Conservation (phyloP, 371 early-diverging fungal species). For the Circinella umbellata region DNA sequence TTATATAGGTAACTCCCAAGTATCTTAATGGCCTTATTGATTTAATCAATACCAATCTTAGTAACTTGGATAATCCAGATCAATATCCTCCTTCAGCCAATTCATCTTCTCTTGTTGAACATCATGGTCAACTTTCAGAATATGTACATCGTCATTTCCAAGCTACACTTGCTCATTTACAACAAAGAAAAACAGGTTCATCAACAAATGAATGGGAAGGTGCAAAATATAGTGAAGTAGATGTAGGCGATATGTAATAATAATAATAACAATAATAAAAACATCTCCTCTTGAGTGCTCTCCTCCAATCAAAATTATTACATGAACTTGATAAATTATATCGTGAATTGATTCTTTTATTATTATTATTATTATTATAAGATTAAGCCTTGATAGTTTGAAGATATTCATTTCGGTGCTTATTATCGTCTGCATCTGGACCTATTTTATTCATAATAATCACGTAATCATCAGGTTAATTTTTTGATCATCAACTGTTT, state of each 20-base stretch:
- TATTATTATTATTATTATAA: neutral
- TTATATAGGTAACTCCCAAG: constrained; percentile 68
- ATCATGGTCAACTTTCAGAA: constrained; percentile 51
- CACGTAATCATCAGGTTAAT: constrained; percentile 4
- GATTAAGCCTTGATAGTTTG: constrained; percentile 33
- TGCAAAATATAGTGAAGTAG: constrained; percentile 33
- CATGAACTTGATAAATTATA: too few species aligned
- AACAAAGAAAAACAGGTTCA: constrained; percentile 24
- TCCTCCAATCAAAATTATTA: neutral
- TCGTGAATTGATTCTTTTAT: too few species aligned
- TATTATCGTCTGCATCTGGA: constrained; percentile 45
- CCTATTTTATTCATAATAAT: constrained; percentile 26
- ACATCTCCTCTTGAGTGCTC: too few species aligned
- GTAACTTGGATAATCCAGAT: constrained; percentile 70
- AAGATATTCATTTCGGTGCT: constrained; percentile 40
- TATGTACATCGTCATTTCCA: constrained; percentile 66
- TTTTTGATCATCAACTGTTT: too few species aligned
- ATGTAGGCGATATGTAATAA: constrained; percentile 7
- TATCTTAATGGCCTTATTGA: constrained; percentile 91
- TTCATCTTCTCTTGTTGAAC: constrained; percentile 61
- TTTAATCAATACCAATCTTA: constrained; percentile 77
- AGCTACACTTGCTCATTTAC: constrained; percentile 60
- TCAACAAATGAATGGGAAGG: constrained; percentile 31
- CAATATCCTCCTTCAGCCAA: constrained; percentile 65
- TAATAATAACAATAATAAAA: neutral